Evolutionary conservation across 495 filamentous ascomycete species (phyloP).

Genomic region (Parachaetomium inaequale): DNA sequence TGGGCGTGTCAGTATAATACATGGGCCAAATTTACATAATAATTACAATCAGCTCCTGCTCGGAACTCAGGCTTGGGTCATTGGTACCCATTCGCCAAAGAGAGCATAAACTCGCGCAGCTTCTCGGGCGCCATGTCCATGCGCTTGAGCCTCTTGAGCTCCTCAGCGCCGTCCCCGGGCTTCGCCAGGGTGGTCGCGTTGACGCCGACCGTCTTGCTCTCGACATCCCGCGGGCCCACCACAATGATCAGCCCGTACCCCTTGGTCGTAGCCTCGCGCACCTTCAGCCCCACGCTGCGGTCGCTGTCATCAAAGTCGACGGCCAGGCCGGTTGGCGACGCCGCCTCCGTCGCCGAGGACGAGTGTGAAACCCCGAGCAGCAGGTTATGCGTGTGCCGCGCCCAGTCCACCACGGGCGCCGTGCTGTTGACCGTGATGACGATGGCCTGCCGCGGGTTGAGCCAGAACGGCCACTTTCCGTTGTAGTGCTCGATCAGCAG

Average conservation of each 20-base stretch:
- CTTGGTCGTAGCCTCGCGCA: conserved; percentile 65
- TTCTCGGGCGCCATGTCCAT: conserved; percentile 36
- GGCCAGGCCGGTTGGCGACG: conserved; percentile 51
- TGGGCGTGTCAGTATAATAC: neutral
- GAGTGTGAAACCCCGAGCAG: conserved; percentile 43
- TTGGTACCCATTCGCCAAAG: conserved; percentile 35
- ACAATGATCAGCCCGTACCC: conserved; percentile 73
- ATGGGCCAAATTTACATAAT: neutral
- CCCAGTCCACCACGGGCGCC: conserved; percentile 55
- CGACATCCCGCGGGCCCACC: conserved; percentile 58
- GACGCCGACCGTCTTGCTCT: conserved; percentile 33
- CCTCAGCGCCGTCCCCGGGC: conserved; percentile 2
- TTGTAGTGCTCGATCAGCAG: conserved; percentile 80
- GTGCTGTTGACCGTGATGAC: conserved; percentile 72
- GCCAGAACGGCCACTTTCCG: conserved; percentile 87
- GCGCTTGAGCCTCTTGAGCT: conserved; percentile 14
- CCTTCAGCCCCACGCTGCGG: conserved; percentile 62
- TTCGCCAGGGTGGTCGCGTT: conserved; percentile 27
- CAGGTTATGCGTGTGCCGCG: conserved; percentile 44
- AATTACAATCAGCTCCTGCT: neutral
- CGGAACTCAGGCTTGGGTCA: conserved; percentile 9
- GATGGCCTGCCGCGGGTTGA: conserved; percentile 77
- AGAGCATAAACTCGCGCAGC: conserved; percentile 33
- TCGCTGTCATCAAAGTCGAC: conserved; percentile 70
- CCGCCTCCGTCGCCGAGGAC: conserved; percentile 34